A percentile compares a stretch with the other conserved stretches of the same genome.
phyloP scores from a whole-genome alignment of 345 rosid species.

The Clausena lansium region DNA sequence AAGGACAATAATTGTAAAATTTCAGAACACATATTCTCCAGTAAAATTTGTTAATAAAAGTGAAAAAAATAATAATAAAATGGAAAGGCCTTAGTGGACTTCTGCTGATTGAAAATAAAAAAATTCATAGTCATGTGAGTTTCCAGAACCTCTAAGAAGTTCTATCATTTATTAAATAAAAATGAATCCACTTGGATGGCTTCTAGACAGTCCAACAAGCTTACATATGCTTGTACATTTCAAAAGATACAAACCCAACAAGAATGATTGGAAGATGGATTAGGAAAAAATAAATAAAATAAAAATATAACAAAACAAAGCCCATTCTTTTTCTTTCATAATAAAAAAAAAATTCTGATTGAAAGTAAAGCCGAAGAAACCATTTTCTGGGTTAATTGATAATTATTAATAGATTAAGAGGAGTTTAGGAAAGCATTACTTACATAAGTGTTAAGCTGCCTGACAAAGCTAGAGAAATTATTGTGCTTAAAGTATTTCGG shows the following conservation, averaged over 20 bases:
- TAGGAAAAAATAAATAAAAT: background rate
- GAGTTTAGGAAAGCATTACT: slow-evolving; percentile 21
- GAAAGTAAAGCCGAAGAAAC: background rate
- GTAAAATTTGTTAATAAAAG: background rate
- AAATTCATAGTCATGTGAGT: background rate
- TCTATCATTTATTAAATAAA: background rate
- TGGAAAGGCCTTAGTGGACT: background rate
- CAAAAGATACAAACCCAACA: background rate
- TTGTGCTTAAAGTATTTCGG: slow-evolving; percentile 88
- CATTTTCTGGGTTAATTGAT: background rate
- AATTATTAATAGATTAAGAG: background rate
- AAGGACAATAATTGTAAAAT: slow-evolving; percentile 3
- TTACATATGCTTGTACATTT: background rate
- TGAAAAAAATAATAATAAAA: background rate
- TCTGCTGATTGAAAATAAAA: slow-evolving; percentile 1
- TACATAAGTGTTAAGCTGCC: slow-evolving; percentile 90
- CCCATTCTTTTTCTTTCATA: background rate
- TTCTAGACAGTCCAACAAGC: background rate
- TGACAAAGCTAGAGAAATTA: slow-evolving; percentile 88
- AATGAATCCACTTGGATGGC: background rate
- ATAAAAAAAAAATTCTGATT: background rate
- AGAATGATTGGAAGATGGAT: background rate
- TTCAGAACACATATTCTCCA: background rate
- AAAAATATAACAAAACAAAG: background rate
- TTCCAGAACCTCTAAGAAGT: slow-evolving; percentile 9